Evolutionary conservation across 768 basidiomycete species (phyloP).

Genomic region (Rhodosporidiobolus sp.): DNA sequence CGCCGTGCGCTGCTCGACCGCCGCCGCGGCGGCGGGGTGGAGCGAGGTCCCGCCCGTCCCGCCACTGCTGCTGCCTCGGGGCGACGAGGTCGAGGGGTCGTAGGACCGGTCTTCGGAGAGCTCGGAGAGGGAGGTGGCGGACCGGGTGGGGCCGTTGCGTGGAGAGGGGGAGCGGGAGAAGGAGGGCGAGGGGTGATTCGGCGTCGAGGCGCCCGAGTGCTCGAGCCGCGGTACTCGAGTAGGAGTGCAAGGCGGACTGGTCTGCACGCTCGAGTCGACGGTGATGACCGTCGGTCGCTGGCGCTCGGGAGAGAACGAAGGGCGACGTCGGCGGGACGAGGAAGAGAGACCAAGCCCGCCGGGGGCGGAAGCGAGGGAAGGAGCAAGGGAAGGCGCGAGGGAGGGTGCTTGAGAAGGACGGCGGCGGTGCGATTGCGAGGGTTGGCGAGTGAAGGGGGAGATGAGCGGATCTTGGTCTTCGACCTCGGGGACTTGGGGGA

Average conservation of each 20-base stretch:
- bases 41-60: no score
- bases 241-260: constrained; percentile 10
- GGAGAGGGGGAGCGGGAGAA: constrained; percentile 11
- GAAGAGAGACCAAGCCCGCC: constrained; percentile 1
- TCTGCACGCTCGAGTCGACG: constrained; percentile 24
- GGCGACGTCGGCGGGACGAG: neutral
- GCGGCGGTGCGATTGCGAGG: constrained; percentile 8
- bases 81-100: neutral
- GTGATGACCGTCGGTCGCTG: neutral
- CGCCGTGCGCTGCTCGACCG: constrained; percentile 38
- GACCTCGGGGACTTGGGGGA: constrained; percentile 31
- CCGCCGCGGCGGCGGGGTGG: no score
- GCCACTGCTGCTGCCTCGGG: neutral
- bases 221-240: neutral
- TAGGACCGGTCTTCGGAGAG: constrained; percentile 6
- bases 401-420: constrained; percentile 10
- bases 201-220: constrained; percentile 5
- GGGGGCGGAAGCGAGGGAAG: neutral
- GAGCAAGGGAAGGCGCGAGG: no score
- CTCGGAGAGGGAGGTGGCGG: constrained; percentile 15
- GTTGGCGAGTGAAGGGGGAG: constrained; percentile 17
- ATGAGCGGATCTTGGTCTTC: neutral
- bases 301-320: neutral
- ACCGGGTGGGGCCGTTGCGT: neutral
- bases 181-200: neutral